These are phyloP conservation scores for Teunomyces barrocoloradensis DNA, from an alignment of 805 yeast species.

Conservation along the genomic window DNA sequence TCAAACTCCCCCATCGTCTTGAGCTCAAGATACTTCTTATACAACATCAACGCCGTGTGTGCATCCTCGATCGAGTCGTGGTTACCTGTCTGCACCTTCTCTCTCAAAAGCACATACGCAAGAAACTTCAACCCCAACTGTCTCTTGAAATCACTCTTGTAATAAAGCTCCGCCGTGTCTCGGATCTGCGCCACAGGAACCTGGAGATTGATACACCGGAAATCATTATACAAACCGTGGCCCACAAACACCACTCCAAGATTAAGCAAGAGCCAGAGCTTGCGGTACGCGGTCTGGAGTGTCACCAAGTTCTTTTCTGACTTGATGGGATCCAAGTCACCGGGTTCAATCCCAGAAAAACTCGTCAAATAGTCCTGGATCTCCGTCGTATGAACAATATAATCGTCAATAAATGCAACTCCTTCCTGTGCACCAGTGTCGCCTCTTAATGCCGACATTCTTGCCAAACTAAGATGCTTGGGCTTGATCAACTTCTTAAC, in stretches of 20 bases:
- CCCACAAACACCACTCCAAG: slow-evolving; percentile 92
- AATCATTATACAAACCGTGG: slow-evolving; percentile 88
- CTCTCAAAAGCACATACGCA: slow-evolving; percentile 72
- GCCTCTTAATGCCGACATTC: slow-evolving; percentile 83
- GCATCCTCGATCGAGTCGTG: slow-evolving; percentile 99
- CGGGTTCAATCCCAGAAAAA: slow-evolving; percentile 91
- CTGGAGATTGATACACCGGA: slow-evolving; percentile 86
- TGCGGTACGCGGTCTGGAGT: slow-evolving; percentile 78
- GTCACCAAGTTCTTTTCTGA: slow-evolving; percentile 73
- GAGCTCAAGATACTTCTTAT: slow-evolving; percentile 67
- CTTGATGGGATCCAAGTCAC: slow-evolving; percentile 72
- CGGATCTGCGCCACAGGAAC: slow-evolving; percentile 84
- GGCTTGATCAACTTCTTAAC: slow-evolving; percentile 69
- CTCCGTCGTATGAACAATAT: slow-evolving; percentile 67
- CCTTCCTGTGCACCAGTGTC: slow-evolving; percentile 64
- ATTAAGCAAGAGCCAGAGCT: slow-evolving; percentile 86
- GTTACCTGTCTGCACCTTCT: slow-evolving; percentile 83
- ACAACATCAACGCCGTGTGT: slow-evolving; percentile 73
- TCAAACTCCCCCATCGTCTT: slow-evolving; percentile 59
- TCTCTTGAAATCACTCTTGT: slow-evolving; percentile 70
- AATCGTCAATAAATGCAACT: slow-evolving; percentile 87
- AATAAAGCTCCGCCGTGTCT: slow-evolving; percentile 82
- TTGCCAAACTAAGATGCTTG: slow-evolving; percentile 71
- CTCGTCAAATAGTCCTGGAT: slow-evolving; percentile 86
- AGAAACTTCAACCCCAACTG: slow-evolving; percentile 81